Evolutionary conservation across 768 basidiomycete species (phyloP).

Genomic region (Hygrophorus russula): DNA sequence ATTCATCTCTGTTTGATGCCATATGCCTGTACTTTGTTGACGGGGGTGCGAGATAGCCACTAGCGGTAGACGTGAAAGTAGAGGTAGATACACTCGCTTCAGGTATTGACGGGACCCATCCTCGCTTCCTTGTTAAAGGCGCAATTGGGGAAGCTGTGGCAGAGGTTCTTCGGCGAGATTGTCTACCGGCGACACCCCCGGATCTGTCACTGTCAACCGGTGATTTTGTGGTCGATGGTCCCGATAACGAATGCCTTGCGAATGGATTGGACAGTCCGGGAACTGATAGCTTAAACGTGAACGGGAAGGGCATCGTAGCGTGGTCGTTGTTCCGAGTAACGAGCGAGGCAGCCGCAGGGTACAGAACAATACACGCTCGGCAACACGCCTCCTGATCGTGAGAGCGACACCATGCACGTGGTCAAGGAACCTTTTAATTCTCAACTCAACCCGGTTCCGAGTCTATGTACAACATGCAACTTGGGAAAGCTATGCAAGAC

Average conservation of each 20-base stretch:
- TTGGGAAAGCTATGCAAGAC: no score
- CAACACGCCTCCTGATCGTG: no score
- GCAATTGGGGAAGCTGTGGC: conserved; percentile 23
- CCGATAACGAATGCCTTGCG: conserved; percentile 7
- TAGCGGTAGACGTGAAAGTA: conserved; percentile 37
- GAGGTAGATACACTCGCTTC: conserved; percentile 44
- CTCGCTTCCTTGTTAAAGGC: conserved; percentile 45
- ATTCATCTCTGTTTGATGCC: conserved; percentile 21
- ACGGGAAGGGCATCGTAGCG: conserved; percentile 44
- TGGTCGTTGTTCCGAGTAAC: not conserved
- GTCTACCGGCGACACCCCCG: conserved; percentile 13
- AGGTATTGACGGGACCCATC: conserved; percentile 58
- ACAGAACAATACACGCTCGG: no score
- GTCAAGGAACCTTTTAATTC: no score
- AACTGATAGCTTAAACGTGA: conserved; percentile 58
- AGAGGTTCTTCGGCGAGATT: conserved; percentile 20
- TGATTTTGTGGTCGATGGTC: conserved; percentile 11
- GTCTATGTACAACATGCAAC: no score
- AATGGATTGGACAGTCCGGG: conserved; percentile 65
- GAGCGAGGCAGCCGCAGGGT: no score
- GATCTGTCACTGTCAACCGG: conserved; percentile 13
- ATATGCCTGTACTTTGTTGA: conserved; percentile 49
- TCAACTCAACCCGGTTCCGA: no score
- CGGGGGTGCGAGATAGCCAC: conserved; percentile 60
- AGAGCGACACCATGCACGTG: no score